Conservation (phyloP, 139 green algal genomes). For the Picochlorum costavermella region DNA sequence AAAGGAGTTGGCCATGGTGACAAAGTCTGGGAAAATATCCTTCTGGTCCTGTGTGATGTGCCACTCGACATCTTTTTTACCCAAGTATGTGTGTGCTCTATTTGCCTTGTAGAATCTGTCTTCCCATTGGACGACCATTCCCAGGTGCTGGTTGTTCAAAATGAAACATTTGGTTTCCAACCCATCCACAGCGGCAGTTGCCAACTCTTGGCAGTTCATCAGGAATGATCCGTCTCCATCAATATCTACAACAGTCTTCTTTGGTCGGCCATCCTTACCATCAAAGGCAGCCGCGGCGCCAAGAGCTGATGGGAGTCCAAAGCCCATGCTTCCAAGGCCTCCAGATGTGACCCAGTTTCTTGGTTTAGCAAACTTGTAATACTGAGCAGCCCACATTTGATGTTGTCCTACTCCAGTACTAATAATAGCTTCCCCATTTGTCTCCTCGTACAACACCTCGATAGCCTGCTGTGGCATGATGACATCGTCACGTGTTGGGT, state of each 20-base stretch:
- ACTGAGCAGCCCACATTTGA: slow-evolving; percentile 98
- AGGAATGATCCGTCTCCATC: slow-evolving; percentile 96
- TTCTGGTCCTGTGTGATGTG: slow-evolving; percentile 50
- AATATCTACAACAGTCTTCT: slow-evolving; percentile 88
- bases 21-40: slow-evolving; percentile 99
- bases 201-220: slow-evolving; percentile 97
- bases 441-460: slow-evolving; percentile 86
- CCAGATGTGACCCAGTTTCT: slow-evolving; percentile 76
- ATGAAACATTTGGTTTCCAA: slow-evolving; percentile 95
- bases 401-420: slow-evolving; percentile 98
- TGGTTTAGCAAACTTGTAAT: slow-evolving; percentile 73
- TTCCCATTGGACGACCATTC: slow-evolving; percentile 99
- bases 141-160: slow-evolving; percentile 99
- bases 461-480: slow-evolving; percentile 97
- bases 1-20: slow-evolving; percentile 76
- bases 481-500: slow-evolving; percentile 70
- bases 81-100: slow-evolving; percentile 96
- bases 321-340: slow-evolving; percentile 97
- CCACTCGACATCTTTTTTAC: slow-evolving; percentile 57
- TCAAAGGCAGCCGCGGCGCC: slow-evolving; percentile 83
- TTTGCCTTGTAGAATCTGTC: slow-evolving; percentile 99
- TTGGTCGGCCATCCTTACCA: slow-evolving; percentile 48
- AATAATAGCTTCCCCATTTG: slow-evolving; percentile 89
- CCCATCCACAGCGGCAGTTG: slow-evolving; percentile 84
- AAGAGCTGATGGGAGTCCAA: slow-evolving; percentile 90